Evolutionary conservation across 2,329 filamentous ascomycete genomes (phyloP).

Genomic region (Rhynchosporium agropyri): DNA sequence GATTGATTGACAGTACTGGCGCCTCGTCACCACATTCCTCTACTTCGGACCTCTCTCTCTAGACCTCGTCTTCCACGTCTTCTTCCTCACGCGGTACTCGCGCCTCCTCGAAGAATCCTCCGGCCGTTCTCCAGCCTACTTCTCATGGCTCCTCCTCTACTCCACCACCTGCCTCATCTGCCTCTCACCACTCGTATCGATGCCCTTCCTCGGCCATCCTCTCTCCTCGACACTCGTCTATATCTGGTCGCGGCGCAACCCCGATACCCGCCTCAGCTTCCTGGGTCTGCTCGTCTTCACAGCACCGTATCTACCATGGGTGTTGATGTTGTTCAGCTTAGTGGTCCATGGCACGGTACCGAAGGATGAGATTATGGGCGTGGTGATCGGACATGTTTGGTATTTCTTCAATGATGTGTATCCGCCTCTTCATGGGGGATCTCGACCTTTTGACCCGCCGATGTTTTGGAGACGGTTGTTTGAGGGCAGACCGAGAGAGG

Average conservation of each 20-base stretch:
- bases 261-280: constrained; percentile 86
- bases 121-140: constrained; percentile 88
- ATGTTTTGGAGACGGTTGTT: constrained; percentile 88
- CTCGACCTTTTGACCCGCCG: constrained; percentile 85
- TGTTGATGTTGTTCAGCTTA: constrained; percentile 88
- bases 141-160: constrained; percentile 92
- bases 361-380: constrained; percentile 94
- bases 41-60: constrained; percentile 95
- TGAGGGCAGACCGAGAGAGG: constrained; percentile 57
- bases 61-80: constrained; percentile 95
- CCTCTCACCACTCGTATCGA: constrained; percentile 83
- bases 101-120: constrained; percentile 93
- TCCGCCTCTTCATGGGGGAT: constrained; percentile 83
- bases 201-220: constrained; percentile 93
- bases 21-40: constrained; percentile 91
- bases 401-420: constrained; percentile 99
- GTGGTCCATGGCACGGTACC: constrained; percentile 88
- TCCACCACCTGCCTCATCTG: constrained; percentile 77
- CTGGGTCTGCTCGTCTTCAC: constrained; percentile 88
- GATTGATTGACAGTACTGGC: constrained; percentile 76
- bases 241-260: constrained; percentile 95
- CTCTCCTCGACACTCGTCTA: constrained; percentile 93
- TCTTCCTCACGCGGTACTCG: constrained; percentile 96
- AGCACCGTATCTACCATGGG: constrained; percentile 94
- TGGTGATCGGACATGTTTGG: constrained; percentile 93